These are phyloP conservation scores for Vachellia collinsii DNA, from an alignment of 306 rosid species.

Conservation along the genomic window DNA sequence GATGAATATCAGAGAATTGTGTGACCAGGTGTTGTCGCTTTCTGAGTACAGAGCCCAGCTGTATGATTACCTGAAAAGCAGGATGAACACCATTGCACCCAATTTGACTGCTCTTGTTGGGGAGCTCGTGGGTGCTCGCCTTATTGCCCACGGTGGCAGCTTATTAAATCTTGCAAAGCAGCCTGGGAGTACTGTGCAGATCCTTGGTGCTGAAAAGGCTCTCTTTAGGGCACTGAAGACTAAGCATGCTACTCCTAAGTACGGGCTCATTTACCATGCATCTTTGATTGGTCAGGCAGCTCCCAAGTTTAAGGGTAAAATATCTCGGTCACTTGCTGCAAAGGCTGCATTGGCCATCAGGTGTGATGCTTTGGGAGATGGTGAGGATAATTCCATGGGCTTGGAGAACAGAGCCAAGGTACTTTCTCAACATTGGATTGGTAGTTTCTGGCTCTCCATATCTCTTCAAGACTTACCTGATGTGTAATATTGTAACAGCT, in stretches of 20 bases:
- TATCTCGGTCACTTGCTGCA: constrained; percentile 91
- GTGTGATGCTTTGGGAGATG: constrained; percentile 85
- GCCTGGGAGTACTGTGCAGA: constrained; percentile 95
- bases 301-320: constrained; percentile 85
- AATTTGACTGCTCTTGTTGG: constrained; percentile 94
- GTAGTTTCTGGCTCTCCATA: not conserved
- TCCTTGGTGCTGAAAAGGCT: constrained; percentile 97
- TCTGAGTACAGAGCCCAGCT: constrained; percentile 89
- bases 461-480: not conserved
- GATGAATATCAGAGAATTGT: constrained; percentile 74
- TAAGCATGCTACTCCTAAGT: constrained; percentile 93
- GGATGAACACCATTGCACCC: constrained; percentile 94
- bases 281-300: constrained; percentile 94
- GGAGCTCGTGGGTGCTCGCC: constrained; percentile 98
- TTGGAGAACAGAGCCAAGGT: constrained; percentile 60
- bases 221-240: constrained; percentile 92
- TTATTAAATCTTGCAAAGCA: constrained; percentile 92
- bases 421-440: not conserved
- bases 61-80: constrained; percentile 79
- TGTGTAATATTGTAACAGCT: constrained; percentile 40
- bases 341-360: constrained; percentile 84
- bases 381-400: constrained; percentile 81
- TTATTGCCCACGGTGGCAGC: constrained; percentile 95
- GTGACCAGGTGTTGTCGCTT: constrained; percentile 91
- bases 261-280: constrained; percentile 96